phyloP scores from a whole-genome alignment of 2,329 filamentous ascomycete species.

The Sporothrix brasiliensis region DNA sequence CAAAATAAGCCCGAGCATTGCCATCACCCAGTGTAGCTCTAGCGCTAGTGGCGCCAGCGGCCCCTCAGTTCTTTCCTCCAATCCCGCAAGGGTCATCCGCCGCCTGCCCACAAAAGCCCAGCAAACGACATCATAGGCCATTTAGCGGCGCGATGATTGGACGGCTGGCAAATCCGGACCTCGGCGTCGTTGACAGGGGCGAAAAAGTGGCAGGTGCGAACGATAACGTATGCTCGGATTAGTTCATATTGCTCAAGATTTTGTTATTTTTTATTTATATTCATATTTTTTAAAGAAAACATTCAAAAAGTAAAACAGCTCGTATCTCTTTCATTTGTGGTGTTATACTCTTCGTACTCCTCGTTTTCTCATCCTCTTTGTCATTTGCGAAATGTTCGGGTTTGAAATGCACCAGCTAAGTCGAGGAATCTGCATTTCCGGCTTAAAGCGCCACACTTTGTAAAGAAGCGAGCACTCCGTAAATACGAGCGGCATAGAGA shows the following conservation, averaged over 20 bases:
- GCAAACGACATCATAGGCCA: conserved; percentile 28
- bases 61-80: conserved; percentile 5
- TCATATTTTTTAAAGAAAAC: neutral
- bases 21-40: conserved; percentile 25
- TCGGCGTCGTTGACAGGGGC: neutral
- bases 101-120: conserved; percentile 1
- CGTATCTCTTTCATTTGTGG: no score
- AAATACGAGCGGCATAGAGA: no score
- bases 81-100: neutral
- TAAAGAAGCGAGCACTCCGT: no score
- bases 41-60: conserved; percentile 14
- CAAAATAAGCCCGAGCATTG: conserved; percentile 31
- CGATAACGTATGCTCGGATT: neutral
- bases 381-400: no score
- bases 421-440: no score
- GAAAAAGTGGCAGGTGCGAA: neutral
- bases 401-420: no score
- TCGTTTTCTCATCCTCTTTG: no score
- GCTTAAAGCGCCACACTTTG: no score
- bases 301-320: neutral
- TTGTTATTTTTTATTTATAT: no score
- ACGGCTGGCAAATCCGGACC: neutral
- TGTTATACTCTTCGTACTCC: no score
- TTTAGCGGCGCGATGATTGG: conserved; percentile 32
- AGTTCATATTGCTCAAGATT: neutral